phyloP scores from a whole-genome alignment of 1,284 basidiomycete species.

The Rhodotorula sp. region DNA sequence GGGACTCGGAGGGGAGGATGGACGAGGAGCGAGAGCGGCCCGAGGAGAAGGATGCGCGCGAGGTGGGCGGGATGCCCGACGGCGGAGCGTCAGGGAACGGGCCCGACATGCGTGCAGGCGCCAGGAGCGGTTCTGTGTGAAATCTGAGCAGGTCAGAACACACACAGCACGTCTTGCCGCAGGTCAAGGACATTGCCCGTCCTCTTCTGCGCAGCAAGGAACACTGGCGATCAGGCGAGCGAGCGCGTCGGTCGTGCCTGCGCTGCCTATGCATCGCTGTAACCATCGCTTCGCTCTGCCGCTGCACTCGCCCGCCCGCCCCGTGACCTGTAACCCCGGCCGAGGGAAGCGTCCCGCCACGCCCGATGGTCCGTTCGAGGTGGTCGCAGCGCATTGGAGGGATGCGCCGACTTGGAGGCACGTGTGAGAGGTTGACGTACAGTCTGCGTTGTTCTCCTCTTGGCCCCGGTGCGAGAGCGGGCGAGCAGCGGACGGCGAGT shows the following conservation, averaged over 20 bases:
- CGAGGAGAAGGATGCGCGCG: neutral
- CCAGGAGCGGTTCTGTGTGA: neutral
- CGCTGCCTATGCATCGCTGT: too few species aligned
- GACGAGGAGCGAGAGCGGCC: conserved; percentile 8
- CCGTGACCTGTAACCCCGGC: too few species aligned
- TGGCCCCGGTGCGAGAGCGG: neutral
- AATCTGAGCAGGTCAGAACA: neutral
- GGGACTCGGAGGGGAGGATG: neutral
- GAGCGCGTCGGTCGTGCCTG: too few species aligned
- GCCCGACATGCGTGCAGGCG: neutral
- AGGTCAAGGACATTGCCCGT: neutral
- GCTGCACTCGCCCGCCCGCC: too few species aligned
- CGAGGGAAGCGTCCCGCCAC: neutral
- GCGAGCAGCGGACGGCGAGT: neutral
- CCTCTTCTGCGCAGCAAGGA: too few species aligned
- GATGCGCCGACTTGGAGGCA: too few species aligned
- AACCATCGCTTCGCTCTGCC: too few species aligned
- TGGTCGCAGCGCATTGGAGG: neutral
- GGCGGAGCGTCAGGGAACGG: neutral
- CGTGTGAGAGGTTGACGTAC: too few species aligned
- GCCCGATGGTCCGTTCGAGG: neutral
- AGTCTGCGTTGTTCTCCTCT: too few species aligned
- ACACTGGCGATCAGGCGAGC: too few species aligned
- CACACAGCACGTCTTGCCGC: neutral
- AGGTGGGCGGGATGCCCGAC: neutral